Evolutionary conservation across 2,329 filamentous ascomycete genomes (phyloP), one percentile per base, ranked within the genome.

Genomic region (Lomentospora prolificans): DNA sequence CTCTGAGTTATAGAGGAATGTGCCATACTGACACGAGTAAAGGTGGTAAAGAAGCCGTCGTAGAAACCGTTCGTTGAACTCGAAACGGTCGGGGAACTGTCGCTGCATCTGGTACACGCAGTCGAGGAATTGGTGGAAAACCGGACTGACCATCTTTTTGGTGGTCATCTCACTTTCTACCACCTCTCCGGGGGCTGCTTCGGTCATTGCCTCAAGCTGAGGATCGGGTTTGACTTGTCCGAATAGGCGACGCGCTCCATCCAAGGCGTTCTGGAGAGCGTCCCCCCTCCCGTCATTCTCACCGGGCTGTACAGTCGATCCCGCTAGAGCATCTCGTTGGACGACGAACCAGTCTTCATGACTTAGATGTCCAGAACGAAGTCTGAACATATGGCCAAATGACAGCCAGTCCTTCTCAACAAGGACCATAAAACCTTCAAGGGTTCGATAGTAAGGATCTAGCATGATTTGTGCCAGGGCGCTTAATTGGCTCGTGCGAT

Each of bases 341-440:
- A 89, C 81, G 17, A 82, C 78, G 66, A 99, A 99, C 90, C 91
- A 97, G 65, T 95, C 95, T 61, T 97, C 92, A 61, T 89, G 89
- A 64, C 85, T 90, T 56, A 97, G 72, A 62, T 88, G 87, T 3
- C 94, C 94, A 12, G 89, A 89, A n/a, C 94, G 85, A 64, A 96
- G 84, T 55, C 90, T 84, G 71, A 99, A 99, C 86, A 96, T 96
- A 70, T 99, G 92, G 1, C 94, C 94, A 71, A 96, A 99, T 0
- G 92, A 94, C 10, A 99, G 73, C 89, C 94, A 99, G 66, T 99
- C 94, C 68, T 99, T 99, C 70, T 99, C 94, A 2, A 99, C 80
- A 5, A 99, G 75, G 2, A 95, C 85, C 62, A 97, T 91, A 69
- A 97, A 99, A 1, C 94, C 94, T 62, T 96, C 87, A 52, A 99